phyloP scores from a whole-genome alignment of 192 early-diverging fungal genomes.

The Irineochytrium annulatum region DNA sequence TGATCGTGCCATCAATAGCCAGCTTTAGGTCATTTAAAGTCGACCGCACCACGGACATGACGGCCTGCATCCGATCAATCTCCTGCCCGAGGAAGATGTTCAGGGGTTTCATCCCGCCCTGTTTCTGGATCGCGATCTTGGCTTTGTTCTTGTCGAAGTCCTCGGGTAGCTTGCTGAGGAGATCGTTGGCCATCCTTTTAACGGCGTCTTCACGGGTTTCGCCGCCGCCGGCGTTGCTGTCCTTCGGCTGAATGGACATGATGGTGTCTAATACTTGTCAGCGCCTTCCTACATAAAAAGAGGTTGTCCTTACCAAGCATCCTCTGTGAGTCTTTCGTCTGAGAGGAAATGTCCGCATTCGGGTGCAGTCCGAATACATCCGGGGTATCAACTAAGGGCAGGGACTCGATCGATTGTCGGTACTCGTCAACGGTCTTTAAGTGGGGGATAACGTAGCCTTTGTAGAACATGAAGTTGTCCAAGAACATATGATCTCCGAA shows the following conservation, averaged over 20 bases:
- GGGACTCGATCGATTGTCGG: slow-evolving; percentile 51
- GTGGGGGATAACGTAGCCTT: slow-evolving; percentile 62
- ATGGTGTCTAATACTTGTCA: slow-evolving; percentile 45
- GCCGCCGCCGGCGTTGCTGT: slow-evolving; percentile 49
- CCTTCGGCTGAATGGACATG: slow-evolving; percentile 67
- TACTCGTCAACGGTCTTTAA: slow-evolving; percentile 62
- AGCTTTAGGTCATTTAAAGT: slow-evolving; percentile 58
- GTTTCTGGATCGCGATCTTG: slow-evolving; percentile 47
- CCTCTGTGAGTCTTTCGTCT: slow-evolving; percentile 57
- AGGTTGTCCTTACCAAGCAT: slow-evolving; percentile 48
- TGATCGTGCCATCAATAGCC: slow-evolving; percentile 65
- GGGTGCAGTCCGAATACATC: slow-evolving; percentile 67
- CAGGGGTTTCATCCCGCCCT: slow-evolving; percentile 53
- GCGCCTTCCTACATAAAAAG: background rate
- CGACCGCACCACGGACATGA: slow-evolving; percentile 47
- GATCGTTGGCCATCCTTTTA: slow-evolving; percentile 56
- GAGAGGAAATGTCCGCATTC: slow-evolving; percentile 60
- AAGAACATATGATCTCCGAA: slow-evolving; percentile 67
- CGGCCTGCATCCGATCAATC: slow-evolving; percentile 61
- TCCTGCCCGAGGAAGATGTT: slow-evolving; percentile 65
- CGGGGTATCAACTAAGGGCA: slow-evolving; percentile 58
- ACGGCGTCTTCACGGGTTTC: slow-evolving; percentile 65
- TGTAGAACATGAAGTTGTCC: slow-evolving; percentile 61
- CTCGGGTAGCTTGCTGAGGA: slow-evolving; percentile 56
- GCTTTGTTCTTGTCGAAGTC: slow-evolving; percentile 56